Conservation (phyloP, 257 asterid species). For the Haberlea rhodopensis region DNA sequence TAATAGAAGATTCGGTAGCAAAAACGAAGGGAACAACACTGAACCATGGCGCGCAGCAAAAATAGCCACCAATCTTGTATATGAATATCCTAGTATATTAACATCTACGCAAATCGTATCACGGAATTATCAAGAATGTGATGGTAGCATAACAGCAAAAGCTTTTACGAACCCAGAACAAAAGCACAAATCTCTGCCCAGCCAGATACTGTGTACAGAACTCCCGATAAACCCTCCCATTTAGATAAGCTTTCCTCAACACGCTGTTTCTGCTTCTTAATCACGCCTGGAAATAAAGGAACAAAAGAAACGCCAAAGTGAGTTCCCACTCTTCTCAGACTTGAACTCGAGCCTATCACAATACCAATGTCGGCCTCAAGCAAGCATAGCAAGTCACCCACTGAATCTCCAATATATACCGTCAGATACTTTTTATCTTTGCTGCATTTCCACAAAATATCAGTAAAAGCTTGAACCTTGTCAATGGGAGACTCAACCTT, state of each 20-base stretch:
- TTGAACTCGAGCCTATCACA: conserved; percentile 65
- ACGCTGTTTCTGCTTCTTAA: conserved; percentile 55
- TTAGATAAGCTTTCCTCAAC: conserved; percentile 32
- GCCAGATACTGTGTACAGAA: conserved; percentile 73
- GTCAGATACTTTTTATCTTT: conserved; percentile 53
- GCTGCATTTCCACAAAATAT: conserved; percentile 41
- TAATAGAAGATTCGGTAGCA: conserved; percentile 34
- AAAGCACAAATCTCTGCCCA: conserved; percentile 89
- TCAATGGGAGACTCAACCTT: conserved; percentile 76
- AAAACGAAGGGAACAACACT: conserved; percentile 39
- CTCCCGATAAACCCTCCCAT: conserved; percentile 76
- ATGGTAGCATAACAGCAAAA: neutral
- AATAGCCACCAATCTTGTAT: conserved; percentile 49
- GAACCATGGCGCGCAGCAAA: conserved; percentile 53
- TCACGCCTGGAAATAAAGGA: conserved; percentile 58
- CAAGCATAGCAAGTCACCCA: conserved; percentile 92
- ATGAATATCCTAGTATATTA: conserved; percentile 33
- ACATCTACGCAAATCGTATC: conserved; percentile 33
- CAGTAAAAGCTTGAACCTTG: conserved; percentile 61
- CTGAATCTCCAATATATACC: conserved; percentile 77
- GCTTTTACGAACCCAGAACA: conserved; percentile 52
- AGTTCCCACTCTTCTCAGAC: conserved; percentile 56
- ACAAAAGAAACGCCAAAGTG: conserved; percentile 79
- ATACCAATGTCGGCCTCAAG: conserved; percentile 87
- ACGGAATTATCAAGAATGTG: conserved; percentile 14